These are phyloP conservation scores for Olyra latifolia DNA, from an alignment of 176 grass and related monocot species.

Conservation along the genomic window DNA sequence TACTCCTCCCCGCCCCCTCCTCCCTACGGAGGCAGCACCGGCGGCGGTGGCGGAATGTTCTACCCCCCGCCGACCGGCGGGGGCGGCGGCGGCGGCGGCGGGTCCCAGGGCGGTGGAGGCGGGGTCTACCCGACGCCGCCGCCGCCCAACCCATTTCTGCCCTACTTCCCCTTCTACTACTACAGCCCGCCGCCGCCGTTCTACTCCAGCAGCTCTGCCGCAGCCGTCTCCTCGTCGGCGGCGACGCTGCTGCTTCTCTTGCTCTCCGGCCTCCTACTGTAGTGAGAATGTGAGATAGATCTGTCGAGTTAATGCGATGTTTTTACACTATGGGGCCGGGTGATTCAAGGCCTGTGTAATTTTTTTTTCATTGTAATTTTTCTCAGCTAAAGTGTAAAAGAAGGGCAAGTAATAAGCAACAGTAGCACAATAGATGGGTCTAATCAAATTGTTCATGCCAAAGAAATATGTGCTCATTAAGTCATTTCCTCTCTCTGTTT, in stretches of 20 bases:
- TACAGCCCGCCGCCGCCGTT: slow-evolving; percentile 72
- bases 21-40: neutral
- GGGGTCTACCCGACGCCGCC: slow-evolving; percentile 58
- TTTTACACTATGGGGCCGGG: neutral
- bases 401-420: slow-evolving; percentile 14
- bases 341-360: slow-evolving; percentile 6
- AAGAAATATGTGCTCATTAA: neutral
- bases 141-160: slow-evolving; percentile 92
- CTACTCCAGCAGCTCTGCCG: neutral
- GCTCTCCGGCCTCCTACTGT: slow-evolving; percentile 11
- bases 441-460: neutral
- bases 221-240: neutral
- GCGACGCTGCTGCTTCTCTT: neutral
- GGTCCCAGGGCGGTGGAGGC: neutral
- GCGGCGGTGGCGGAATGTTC: slow-evolving; percentile 1
- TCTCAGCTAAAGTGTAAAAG: slow-evolving; percentile 12
- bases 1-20: slow-evolving; percentile 38
- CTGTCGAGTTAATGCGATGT: neutral
- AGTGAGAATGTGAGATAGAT: slow-evolving; percentile 32
- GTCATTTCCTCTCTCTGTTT: neutral
- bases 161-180: slow-evolving; percentile 98
- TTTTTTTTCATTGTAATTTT: slow-evolving; percentile 19
- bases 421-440: neutral
- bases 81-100: neutral
- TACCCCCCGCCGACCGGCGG: slow-evolving; percentile 41